Conservation (phyloP, 345 rosid species). For the Eucalyptus cladocalyx region DNA sequence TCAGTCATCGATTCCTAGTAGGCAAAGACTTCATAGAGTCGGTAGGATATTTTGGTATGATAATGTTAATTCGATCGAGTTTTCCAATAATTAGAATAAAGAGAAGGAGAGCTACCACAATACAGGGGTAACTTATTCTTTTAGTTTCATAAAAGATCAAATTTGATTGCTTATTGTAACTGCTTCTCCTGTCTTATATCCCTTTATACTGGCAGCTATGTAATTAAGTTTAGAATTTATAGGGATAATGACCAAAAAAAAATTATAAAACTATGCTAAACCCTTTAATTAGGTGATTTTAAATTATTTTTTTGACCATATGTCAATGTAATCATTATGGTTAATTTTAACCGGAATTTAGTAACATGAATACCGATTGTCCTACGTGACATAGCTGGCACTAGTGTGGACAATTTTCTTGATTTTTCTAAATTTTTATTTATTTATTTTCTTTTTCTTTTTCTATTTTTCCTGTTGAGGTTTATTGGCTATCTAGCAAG, state of each 20-base stretch:
- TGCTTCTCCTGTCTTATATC: not conserved
- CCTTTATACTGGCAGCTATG: not conserved
- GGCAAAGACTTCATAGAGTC: not conserved
- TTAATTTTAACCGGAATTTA: no score
- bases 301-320: no score
- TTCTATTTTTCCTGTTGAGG: not conserved
- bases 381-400: rapidly evolving
- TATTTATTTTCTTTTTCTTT: no score
- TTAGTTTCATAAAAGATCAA: not conserved
- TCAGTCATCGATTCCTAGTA: not conserved
- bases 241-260: no score
- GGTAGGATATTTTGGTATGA: not conserved
- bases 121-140: not conserved
- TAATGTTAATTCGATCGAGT: not conserved
- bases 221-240: no score
- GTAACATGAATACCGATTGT: rapidly evolving
- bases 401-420: not conserved
- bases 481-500: not conserved
- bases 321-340: no score
- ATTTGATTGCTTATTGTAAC: not conserved
- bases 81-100: not conserved
- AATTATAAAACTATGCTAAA: no score
- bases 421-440: no score
- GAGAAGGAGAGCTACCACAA: not conserved
- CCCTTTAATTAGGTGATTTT: no score